Evolutionary conservation across 73 alveolate genomes (phyloP).

Genomic region (Symbiodinium pilosum): DNA sequence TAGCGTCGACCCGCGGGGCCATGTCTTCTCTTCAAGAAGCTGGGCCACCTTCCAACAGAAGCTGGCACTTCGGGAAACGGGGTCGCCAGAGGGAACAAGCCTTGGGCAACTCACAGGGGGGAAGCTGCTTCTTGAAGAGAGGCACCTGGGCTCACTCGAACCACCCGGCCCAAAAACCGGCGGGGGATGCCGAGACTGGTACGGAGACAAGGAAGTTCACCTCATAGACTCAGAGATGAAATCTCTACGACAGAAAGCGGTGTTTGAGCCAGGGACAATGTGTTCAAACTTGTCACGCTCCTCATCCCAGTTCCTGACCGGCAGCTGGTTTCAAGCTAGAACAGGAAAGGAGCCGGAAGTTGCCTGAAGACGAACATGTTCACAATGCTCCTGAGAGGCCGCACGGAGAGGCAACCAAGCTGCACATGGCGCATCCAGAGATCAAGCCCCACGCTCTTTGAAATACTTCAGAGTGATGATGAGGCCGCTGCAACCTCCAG

Average conservation of each 20-base stretch:
- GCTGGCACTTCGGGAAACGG: no score
- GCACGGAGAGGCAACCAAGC: no score
- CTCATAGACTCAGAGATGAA: neutral
- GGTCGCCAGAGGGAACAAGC: neutral
- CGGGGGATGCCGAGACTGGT: neutral
- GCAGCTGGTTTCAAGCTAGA: neutral
- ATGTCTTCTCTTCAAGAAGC: conserved; percentile 46
- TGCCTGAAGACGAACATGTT: neutral
- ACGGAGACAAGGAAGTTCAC: neutral
- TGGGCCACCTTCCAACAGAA: conserved; percentile 23
- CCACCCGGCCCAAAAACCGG: neutral
- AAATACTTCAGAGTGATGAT: neutral
- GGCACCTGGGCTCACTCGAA: conserved; percentile 25
- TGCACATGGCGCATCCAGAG: no score
- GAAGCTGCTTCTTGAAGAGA: conserved; percentile 92
- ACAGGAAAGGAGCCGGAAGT: no score
- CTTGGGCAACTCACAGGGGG: conserved; percentile 80
- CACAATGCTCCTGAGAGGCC: no score
- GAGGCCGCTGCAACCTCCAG: neutral
- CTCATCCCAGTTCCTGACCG: conserved; percentile 42
- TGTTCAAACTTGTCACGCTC: conserved; percentile 73
- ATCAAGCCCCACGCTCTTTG: neutral
- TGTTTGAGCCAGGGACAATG: neutral
- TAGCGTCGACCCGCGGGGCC: conserved; percentile 42
- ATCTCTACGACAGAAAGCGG: neutral